Evolutionary conservation across 2,329 filamentous ascomycete species (phyloP).

Genomic region (Botryosphaeria agaves): DNA sequence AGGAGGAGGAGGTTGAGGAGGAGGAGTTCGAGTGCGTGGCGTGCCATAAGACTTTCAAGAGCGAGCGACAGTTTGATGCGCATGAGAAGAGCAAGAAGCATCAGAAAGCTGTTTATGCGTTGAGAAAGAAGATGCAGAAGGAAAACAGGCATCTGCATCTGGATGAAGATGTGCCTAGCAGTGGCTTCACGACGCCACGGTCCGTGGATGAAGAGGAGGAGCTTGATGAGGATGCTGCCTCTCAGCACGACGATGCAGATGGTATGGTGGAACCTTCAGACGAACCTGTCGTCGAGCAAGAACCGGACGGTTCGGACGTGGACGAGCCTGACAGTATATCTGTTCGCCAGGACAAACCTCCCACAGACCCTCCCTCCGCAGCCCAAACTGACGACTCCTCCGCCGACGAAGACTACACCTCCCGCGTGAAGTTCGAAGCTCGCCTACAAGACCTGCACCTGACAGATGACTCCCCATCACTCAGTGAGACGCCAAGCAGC

Average conservation of each 20-base stretch:
- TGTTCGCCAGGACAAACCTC: constrained; percentile 2
- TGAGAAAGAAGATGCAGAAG: constrained; percentile 67
- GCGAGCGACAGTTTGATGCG: constrained; percentile 75
- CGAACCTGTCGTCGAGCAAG: constrained; percentile 4
- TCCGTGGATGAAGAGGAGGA: constrained; percentile 10
- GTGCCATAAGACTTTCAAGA: constrained; percentile 58
- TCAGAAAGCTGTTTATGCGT: constrained; percentile 62
- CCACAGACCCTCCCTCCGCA: background rate
- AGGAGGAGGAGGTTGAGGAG: constrained; percentile 30
- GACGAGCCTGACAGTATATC: constrained; percentile 7
- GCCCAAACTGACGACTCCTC: constrained; percentile 1
- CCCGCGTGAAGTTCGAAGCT: constrained; percentile 17
- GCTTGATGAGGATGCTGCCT: constrained; percentile 7
- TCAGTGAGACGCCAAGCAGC: too few relatives aligned
- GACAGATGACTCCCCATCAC: background rate
- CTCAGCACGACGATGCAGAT: background rate
- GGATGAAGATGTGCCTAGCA: constrained; percentile 17
- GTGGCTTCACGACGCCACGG: constrained; percentile 13
- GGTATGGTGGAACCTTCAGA: constrained; percentile 1
- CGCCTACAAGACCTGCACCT: constrained; percentile 8
- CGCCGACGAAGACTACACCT: constrained; percentile 18
- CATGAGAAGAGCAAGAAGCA: constrained; percentile 98
- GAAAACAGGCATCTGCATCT: constrained; percentile 48
- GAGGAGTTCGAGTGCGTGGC: constrained; percentile 45
- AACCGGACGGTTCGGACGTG: constrained; percentile 7